A percentile compares a stretch with the other conserved stretches of the same genome.
Conservation (phyloP, 768 basidiomycete species). For the Gymnopilus junonius region DNA sequence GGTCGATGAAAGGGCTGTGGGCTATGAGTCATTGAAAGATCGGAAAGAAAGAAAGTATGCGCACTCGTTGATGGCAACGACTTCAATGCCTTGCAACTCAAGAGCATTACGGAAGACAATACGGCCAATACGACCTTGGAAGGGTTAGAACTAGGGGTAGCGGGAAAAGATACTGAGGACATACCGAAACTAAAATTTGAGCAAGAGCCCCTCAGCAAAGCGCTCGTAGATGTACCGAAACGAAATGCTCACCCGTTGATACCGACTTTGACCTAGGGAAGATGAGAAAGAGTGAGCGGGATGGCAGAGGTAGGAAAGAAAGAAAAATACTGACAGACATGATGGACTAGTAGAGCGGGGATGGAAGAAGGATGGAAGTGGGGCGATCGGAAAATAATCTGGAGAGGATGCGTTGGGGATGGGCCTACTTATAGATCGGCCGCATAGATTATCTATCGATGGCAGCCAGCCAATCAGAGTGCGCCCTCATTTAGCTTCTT, state of each 20-base stretch:
- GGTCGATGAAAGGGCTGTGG: slow-evolving; percentile 92
- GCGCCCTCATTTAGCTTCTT: slow-evolving; percentile 4
- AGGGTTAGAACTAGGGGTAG: not conserved
- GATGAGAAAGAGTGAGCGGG: slow-evolving; percentile 41
- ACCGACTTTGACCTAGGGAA: slow-evolving; percentile 89
- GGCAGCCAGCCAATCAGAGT: slow-evolving; percentile 25
- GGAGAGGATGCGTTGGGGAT: slow-evolving; percentile 7
- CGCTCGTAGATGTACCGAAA: not conserved
- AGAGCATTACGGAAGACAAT: slow-evolving; percentile 97
- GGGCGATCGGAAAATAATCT: slow-evolving; percentile 17
- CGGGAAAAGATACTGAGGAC: slow-evolving; percentile 25
- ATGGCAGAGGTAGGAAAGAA: not conserved
- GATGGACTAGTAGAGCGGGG: slow-evolving; percentile 10
- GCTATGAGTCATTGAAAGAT: not conserved
- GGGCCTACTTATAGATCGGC: slow-evolving; percentile 20
- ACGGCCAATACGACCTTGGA: slow-evolving; percentile 95
- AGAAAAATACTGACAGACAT: slow-evolving; percentile 24
- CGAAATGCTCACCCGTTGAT: slow-evolving; percentile 81
- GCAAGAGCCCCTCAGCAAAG: slow-evolving; percentile 13
- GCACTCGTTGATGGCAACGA: slow-evolving; percentile 95
- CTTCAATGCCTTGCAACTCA: slow-evolving; percentile 70
- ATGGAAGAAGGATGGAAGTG: slow-evolving; percentile 4
- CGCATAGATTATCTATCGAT: slow-evolving; percentile 29
- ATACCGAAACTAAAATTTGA: slow-evolving; percentile 69
- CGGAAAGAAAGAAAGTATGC: slow-evolving; percentile 30